Percentiles rank a stretch among this genome's conserved stretches.
Conservation (phyloP, 106 monocot genomes). For the Acorus gramineus region DNA sequence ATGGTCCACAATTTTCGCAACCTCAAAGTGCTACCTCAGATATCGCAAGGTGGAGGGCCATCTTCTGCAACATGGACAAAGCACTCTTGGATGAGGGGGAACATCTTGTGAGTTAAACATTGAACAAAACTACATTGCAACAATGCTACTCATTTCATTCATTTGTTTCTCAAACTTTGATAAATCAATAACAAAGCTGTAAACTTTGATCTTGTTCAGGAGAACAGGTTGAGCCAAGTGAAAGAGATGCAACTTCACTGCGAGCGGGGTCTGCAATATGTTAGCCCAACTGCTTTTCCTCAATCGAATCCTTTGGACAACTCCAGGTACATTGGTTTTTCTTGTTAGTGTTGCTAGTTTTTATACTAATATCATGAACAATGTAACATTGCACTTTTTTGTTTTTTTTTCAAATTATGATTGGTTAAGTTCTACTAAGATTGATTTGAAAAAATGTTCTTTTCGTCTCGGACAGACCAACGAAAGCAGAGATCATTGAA, state of each 20-base stretch:
- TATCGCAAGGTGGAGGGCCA: conserved; percentile 48
- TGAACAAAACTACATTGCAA: neutral
- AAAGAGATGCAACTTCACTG: conserved; percentile 67
- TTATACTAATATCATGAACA: no score
- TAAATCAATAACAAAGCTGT: no score
- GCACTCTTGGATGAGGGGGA: conserved; percentile 58
- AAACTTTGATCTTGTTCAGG: conserved; percentile 27
- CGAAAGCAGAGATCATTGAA: no score
- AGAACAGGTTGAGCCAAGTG: conserved; percentile 66
- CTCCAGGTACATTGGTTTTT: conserved; percentile 27
- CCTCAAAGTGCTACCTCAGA: conserved; percentile 15
- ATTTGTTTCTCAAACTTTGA: neutral
- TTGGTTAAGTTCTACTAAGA: no score
- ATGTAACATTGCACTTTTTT: no score
- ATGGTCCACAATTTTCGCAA: conserved; percentile 11
- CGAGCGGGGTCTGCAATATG: conserved; percentile 56
- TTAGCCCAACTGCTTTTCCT: conserved; percentile 14
- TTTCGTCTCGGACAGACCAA: no score
- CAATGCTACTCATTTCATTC: neutral
- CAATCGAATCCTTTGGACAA: conserved; percentile 18
- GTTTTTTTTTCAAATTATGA: no score
- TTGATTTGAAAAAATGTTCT: no score
- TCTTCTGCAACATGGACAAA: conserved; percentile 75
- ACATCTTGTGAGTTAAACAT: conserved; percentile 56
- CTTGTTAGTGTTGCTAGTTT: no score